Conservation (phyloP, 495 filamentous ascomycete species). For the Aspergillus asperescens region DNA sequence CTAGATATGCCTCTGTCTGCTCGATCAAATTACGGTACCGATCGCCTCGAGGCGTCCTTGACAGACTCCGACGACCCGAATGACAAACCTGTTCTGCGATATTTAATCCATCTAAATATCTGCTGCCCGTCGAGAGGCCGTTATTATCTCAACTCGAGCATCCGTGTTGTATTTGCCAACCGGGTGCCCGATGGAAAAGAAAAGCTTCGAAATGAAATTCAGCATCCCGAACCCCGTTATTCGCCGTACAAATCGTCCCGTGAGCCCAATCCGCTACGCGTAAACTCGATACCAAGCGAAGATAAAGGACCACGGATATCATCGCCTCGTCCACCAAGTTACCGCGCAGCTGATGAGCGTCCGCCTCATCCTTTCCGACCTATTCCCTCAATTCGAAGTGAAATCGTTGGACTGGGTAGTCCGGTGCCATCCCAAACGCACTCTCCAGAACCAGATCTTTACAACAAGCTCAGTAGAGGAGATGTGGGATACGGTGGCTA, state of each 20-base stretch:
- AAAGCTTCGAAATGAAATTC: conserved; percentile 83
- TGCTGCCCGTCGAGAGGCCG: conserved; percentile 80
- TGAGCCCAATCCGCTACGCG: conserved; percentile 29
- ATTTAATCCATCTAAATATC: conserved; percentile 91
- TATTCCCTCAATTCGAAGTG: conserved; percentile 20
- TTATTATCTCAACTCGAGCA: conserved; percentile 84
- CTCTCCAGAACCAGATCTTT: conserved; percentile 30
- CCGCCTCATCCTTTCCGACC: conserved; percentile 20
- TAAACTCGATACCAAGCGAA: conserved; percentile 38
- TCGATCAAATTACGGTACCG: conserved; percentile 46
- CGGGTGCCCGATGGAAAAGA: conserved; percentile 96
- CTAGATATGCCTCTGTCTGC: conserved; percentile 60
- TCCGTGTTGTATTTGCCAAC: conserved; percentile 96
- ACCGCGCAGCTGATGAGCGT: conserved; percentile 4
- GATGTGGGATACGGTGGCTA: conserved; percentile 62
- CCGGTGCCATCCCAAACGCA: neutral
- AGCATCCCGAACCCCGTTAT: conserved; percentile 82
- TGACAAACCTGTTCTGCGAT: conserved; percentile 78
- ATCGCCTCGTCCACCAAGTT: neutral
- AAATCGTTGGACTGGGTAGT: conserved; percentile 21
- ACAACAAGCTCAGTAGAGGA: conserved; percentile 63
- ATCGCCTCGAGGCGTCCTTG: conserved; percentile 37
- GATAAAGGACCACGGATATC: conserved; percentile 55
- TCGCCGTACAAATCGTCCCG: conserved; percentile 71
- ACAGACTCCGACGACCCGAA: conserved; percentile 43